These are phyloP conservation scores for Leucaena leucocephala DNA, from an alignment of 306 rosid species.

Conservation along the genomic window DNA sequence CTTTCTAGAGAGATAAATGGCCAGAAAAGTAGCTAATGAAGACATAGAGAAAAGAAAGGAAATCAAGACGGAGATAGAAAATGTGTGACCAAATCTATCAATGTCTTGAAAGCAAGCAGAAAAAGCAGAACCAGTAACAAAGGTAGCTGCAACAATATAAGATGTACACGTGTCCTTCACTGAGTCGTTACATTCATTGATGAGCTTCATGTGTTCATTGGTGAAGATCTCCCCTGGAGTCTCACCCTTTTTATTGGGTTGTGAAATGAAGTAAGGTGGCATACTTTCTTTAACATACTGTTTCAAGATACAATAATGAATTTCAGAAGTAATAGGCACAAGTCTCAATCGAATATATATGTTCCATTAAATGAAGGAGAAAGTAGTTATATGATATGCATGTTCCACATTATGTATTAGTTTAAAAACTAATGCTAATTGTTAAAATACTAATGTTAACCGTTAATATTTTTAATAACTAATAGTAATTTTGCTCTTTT, in stretches of 20 bases:
- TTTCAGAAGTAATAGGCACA: neutral
- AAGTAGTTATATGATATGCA: no score
- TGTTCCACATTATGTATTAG: no score
- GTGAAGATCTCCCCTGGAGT: conserved; percentile 5
- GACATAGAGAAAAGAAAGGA: neutral
- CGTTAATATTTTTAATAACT: no score
- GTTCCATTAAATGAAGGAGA: no score
- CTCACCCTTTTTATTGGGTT: neutral
- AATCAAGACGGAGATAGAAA: neutral
- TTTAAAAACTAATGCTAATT: no score
- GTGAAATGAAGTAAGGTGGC: neutral
- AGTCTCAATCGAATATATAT: neutral
- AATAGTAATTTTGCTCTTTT: no score
- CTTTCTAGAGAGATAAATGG: neutral
- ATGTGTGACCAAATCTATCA: neutral
- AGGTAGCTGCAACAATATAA: conserved; percentile 19
- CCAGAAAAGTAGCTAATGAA: neutral
- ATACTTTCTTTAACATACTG: conserved; percentile 15
- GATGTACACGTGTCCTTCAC: conserved; percentile 14
- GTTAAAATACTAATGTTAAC: no score
- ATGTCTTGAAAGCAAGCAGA: neutral
- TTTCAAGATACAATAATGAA: neutral
- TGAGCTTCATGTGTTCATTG: neutral
- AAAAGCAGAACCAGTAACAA: neutral
- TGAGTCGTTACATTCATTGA: neutral